Evolutionary conservation across 768 basidiomycete species (phyloP), one percentile per base, ranked within the genome.

Genomic region (Lactarius indigo): DNA sequence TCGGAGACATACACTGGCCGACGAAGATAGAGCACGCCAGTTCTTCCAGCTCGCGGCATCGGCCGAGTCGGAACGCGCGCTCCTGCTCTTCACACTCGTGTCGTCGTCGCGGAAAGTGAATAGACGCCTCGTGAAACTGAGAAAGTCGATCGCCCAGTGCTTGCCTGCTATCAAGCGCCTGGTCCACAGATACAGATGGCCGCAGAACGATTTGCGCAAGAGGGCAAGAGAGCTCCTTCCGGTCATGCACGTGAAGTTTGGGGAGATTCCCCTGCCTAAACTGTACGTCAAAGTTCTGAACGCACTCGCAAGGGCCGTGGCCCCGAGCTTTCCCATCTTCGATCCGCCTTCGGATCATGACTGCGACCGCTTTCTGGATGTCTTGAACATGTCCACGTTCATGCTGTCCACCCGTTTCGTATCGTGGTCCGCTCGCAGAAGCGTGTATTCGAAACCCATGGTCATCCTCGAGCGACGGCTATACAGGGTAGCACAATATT

Each of bases 151-250:
- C 23, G 33, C 26, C 1, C 66, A 39, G 33, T 68, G 62, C 44
- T 17, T 68, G 58, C 66, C 66, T 6, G 33, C 57, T 4, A 20
- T 68, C 26, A 64, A 20, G 35, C 66, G 58, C 26, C 66, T 68
- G 5, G 17, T 56, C 17, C 62, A 56, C 30, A 23, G 62, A 39
- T 68, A 68, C 63, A 47, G n/a, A 23, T 68, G 66, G 66, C 63
- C 63, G 17, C 15, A 41, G 0, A 50, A 50, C 23, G 66, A 68
- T 20, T 33, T 68, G 52, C 66, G 63, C 23, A 55, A 58, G 58
- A 68, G 63, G 58, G 66, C 66, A 2, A 55, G 33, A 39, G 62
- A 64, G n/a, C 66, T 64, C 15, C 63, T 68, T 33, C 66, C 66
- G 10, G 23, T 18, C 23, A 64, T 68, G 52, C 52, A 26, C 20